Conservation (phyloP, 2,329 filamentous ascomycete species). For the Incumbomyces delicatus region DNA sequence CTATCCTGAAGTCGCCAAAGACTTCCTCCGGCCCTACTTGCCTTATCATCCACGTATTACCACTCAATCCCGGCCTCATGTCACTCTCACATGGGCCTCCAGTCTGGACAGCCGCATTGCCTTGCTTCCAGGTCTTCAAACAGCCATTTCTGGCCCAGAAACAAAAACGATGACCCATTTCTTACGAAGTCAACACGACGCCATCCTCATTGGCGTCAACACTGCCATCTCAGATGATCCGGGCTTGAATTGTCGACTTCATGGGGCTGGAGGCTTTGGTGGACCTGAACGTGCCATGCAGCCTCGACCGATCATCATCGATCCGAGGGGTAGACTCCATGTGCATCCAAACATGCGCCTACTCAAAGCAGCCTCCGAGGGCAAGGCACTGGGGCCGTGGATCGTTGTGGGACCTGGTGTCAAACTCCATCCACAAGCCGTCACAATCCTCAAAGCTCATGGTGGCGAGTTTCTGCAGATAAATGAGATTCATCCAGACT, state of each 20-base stretch:
- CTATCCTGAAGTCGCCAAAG: constrained; percentile 36
- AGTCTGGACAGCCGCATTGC: constrained; percentile 78
- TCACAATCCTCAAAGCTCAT: constrained; percentile 36
- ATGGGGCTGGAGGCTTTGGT: constrained; percentile 48
- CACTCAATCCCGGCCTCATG: constrained; percentile 38
- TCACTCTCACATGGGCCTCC: constrained; percentile 82
- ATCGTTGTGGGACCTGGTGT: constrained; percentile 48
- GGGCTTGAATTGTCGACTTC: constrained; percentile 69
- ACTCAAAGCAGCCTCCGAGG: constrained; percentile 52
- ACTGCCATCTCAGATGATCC: constrained; percentile 82
- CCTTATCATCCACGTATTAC: constrained; percentile 26
- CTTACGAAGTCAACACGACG: constrained; percentile 70
- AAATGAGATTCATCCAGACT: constrained; percentile 18
- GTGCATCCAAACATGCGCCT: constrained; percentile 53
- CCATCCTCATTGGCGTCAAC: constrained; percentile 74
- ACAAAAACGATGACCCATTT: constrained; percentile 93
- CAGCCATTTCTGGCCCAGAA: constrained; percentile 67
- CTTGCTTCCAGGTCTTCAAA: constrained; percentile 68
- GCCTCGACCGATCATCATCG: constrained; percentile 72
- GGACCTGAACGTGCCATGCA: constrained; percentile 47
- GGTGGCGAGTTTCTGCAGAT: constrained; percentile 38
- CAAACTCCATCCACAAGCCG: constrained; percentile 38
- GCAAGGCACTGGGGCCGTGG: constrained; percentile 63
- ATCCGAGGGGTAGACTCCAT: constrained; percentile 67
- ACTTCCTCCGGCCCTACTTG: constrained; percentile 44